Base-by-base conservation (phyloP, 768 basidiomycete genomes). In the Tulasnella calospora region DNA sequence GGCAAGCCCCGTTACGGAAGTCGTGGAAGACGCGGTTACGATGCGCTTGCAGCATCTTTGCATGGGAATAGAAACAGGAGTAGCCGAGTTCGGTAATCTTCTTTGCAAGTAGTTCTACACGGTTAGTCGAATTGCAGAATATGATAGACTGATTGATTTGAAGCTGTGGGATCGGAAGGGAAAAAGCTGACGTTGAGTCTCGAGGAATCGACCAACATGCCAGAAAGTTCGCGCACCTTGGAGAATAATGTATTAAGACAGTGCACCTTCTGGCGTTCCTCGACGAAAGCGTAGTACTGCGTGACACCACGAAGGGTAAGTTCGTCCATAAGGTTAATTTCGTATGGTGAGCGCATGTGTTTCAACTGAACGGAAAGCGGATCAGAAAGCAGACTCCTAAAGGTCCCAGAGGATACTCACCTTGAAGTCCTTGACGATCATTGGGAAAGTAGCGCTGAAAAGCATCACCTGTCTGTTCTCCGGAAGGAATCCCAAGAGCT, bases 141-240 rank as follows among this genome's bases (percentile, higher is more conserved):
- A 99, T 99, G 86, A 99, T 99, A 79, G 97, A 98, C 87, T 99
- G 97, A 86, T 99, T 99, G 88, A 99, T 99, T 96, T 99, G 97
- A 73, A 99, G 90, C 95, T 98, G 83, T 17, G 47, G 41, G 3
- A 33, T n/a, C 3, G 78, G 47, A 78, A 67, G 57, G 61, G n/a
- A 46, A 3, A 12, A 15, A 19, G 13, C 2, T 46, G 13, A 19
- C 19, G 5, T 15, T 46, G 13, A 46, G 44, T 46, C 19, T 46
- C 44, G 19, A 30, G 15, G 40, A 17, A 47, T 47, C 23, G 73
- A 47, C 30, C 21, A 23, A 38, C 10, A 46, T 47, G 12, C n/a
- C 47, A 30, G 27, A 47, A 44, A 1, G 40, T 46, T 27, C n/a
- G 27, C 87, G 79, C 76, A 95, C 96, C 89, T 98, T 98, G 82